Evolutionary conservation across 129 eudicot genomes (phyloP).

Genomic region (Artemisia tridentata): DNA sequence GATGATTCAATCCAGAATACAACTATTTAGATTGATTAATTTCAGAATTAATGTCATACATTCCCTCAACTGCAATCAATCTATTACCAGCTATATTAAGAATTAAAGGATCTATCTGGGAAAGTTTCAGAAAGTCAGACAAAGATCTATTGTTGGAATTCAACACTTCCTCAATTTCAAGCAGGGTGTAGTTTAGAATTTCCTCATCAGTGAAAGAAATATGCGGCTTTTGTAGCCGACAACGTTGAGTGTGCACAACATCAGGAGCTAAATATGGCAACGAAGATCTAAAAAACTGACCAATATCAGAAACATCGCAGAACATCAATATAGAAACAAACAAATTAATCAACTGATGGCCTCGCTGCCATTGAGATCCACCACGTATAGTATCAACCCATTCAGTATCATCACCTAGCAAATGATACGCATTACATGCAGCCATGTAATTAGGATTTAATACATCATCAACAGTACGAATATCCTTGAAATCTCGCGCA

Average conservation of each 20-base stretch:
- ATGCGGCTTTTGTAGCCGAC: background rate
- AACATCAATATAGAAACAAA: background rate
- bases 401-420: background rate
- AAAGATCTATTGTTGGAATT: no score
- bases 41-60: no score
- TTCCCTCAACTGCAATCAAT: no score
- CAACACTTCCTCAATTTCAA: no score
- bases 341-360: background rate
- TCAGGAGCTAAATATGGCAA: background rate
- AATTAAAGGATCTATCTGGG: no score
- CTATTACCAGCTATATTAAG: no score
- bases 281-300: background rate
- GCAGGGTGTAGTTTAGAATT: no score
- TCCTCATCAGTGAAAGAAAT: no score
- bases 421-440: background rate
- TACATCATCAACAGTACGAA: background rate
- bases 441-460: background rate
- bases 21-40: no score
- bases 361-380: background rate
- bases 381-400: background rate
- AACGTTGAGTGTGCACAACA: background rate
- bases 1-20: no score
- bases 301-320: background rate
- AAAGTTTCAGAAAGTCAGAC: no score
- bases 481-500: background rate